Percentiles rank a stretch among this genome's conserved stretches.
These are phyloP conservation scores for Verticillium isaacii DNA, from an alignment of 2,329 filamentous ascomycete genomes.

Conservation along the genomic window DNA sequence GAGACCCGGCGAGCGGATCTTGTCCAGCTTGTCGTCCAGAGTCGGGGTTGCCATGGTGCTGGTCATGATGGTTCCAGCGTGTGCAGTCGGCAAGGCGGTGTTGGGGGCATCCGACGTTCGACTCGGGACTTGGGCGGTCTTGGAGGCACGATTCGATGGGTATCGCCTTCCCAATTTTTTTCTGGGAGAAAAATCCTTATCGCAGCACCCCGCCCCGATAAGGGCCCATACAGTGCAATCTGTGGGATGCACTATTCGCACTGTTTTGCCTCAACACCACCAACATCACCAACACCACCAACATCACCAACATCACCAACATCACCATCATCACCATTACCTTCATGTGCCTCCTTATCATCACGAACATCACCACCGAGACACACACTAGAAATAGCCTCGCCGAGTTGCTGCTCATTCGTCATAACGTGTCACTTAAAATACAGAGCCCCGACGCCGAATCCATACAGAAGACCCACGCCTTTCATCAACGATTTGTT, in stretches of 20 bases:
- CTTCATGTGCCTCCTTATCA: too few species aligned
- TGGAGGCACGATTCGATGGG: neutral
- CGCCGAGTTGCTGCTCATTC: neutral
- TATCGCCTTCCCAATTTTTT: conserved; percentile 10
- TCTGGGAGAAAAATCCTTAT: conserved; percentile 14
- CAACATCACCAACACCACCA: too few species aligned
- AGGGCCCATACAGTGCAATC: conserved; percentile 2
- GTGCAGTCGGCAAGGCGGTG: conserved; percentile 8
- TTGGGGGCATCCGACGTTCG: conserved; percentile 2
- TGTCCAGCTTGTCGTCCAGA: conserved; percentile 87
- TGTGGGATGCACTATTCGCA: neutral
- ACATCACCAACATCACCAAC: too few species aligned
- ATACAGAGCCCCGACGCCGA: neutral
- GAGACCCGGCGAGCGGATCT: conserved; percentile 93
- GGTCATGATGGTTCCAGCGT: conserved; percentile 11
- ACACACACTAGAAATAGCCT: too few species aligned
- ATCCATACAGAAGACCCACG: too few species aligned
- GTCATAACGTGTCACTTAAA: neutral
- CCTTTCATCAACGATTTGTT: too few species aligned
- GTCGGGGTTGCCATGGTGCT: conserved; percentile 44
- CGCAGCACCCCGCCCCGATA: conserved; percentile 12
- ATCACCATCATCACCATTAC: too few species aligned
- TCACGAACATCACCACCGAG: too few species aligned
- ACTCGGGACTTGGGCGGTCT: neutral
- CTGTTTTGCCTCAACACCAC: neutral